phyloP scores from a whole-genome alignment of 306 rosid genomes.

The Datisca glomerata region DNA sequence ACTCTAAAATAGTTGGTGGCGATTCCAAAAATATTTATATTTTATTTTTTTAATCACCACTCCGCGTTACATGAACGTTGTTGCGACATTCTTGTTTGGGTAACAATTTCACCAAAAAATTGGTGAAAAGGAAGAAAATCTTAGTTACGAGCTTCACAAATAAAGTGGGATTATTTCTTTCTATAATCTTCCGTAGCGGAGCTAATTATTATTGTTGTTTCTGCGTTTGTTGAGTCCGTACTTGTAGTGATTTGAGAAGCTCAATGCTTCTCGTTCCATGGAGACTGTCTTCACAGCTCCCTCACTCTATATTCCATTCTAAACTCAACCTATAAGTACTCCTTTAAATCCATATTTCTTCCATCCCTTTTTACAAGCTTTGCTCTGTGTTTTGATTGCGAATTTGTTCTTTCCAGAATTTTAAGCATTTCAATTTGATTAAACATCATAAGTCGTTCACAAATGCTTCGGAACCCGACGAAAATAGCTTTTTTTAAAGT shows the following conservation, averaged over 20 bases:
- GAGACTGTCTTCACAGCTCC: slow-evolving; percentile 31
- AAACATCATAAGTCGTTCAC: slow-evolving; percentile 37
- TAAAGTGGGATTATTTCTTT: too few species aligned
- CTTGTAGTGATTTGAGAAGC: slow-evolving; percentile 43
- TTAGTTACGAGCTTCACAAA: too few species aligned
- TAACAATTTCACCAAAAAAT: too few species aligned
- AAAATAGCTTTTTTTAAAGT: slow-evolving; percentile 39
- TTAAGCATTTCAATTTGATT: slow-evolving; percentile 35
- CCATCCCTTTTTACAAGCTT: background rate
- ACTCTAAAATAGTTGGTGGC: too few species aligned
- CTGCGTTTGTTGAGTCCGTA: too few species aligned
- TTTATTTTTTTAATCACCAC: too few species aligned
- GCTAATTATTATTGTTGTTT: too few species aligned
- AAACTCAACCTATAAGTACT: slow-evolving; percentile 31
- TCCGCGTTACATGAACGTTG: too few species aligned
- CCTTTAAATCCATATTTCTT: background rate
- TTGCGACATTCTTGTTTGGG: too few species aligned
- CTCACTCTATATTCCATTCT: slow-evolving; percentile 22
- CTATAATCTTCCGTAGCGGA: too few species aligned
- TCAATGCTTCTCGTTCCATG: slow-evolving; percentile 43
- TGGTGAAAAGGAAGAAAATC: too few species aligned
- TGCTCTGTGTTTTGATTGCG: slow-evolving; percentile 2
- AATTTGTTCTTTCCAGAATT: slow-evolving; percentile 26
- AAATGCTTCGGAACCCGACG: slow-evolving; percentile 47
- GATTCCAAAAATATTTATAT: too few species aligned